Evolutionary conservation across 768 basidiomycete species (phyloP).

Genomic region (Tylopilus felleus): DNA sequence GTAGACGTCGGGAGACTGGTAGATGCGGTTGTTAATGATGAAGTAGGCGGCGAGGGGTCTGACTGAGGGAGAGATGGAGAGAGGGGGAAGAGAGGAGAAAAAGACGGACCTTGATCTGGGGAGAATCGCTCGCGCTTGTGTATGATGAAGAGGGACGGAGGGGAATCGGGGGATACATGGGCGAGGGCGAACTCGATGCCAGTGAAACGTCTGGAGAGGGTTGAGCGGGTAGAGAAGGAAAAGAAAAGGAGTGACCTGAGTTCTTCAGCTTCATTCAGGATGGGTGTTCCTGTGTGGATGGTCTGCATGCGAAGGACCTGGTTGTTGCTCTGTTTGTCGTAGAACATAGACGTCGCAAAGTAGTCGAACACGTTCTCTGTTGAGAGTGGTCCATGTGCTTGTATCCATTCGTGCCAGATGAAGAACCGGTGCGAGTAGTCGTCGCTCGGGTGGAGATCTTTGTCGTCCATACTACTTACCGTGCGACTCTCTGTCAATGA

Average conservation of each 20-base stretch:
- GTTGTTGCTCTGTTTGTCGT: conserved; percentile 92
- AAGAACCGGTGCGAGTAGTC: conserved; percentile 82
- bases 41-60: conserved; percentile 81
- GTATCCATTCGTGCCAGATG: conserved; percentile 91
- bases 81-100: neutral
- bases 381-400: conserved; percentile 78
- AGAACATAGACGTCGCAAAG: conserved; percentile 89
- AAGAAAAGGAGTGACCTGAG: conserved; percentile 47
- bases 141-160: conserved; percentile 82
- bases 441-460: conserved; percentile 74
- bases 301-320: conserved; percentile 93
- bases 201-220: conserved; percentile 63
- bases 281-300: conserved; percentile 73
- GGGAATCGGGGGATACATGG: conserved; percentile 68
- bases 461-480: conserved; percentile 47
- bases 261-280: conserved; percentile 81
- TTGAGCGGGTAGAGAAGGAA: conserved; percentile 5
- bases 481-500: neutral
- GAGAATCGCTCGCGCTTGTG: conserved; percentile 85
- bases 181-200: conserved; percentile 87
- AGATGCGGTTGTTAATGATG: conserved; percentile 85
- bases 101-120: conserved; percentile 70
- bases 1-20: conserved; percentile 84
- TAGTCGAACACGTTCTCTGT: conserved; percentile 83
- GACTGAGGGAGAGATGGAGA: conserved; percentile 40